Conservation (phyloP, 2,329 filamentous ascomycete genomes). For the Corynespora cassiicola region DNA sequence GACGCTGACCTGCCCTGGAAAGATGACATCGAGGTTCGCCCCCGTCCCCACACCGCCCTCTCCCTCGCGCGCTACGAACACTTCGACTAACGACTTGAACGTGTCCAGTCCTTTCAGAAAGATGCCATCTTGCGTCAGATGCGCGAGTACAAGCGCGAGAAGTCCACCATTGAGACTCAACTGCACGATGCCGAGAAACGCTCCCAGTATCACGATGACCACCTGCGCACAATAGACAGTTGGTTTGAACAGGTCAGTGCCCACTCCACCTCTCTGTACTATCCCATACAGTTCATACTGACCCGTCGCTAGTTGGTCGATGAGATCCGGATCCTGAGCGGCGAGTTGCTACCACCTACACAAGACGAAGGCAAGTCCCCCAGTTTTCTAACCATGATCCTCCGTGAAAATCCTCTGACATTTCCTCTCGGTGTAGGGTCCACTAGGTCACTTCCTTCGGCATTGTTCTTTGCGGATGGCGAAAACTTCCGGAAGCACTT, state of each 20-base stretch:
- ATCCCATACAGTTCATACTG: slow-evolving; percentile 23
- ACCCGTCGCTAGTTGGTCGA: slow-evolving; percentile 51
- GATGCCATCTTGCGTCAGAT: slow-evolving; percentile 97
- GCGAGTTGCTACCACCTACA: slow-evolving; percentile 36
- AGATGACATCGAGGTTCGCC: slow-evolving; percentile 76
- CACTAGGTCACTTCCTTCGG: slow-evolving; percentile 54
- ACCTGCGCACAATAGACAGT: slow-evolving; percentile 85
- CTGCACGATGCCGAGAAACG: slow-evolving; percentile 81
- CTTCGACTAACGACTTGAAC: slow-evolving; percentile 35
- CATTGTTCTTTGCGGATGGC: slow-evolving; percentile 62
- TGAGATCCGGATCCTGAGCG: slow-evolving; percentile 53
- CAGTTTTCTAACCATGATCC: slow-evolving; percentile 2
- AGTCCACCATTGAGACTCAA: slow-evolving; percentile 78
- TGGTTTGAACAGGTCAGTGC: slow-evolving; percentile 89
- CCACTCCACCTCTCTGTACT: slow-evolving; percentile 8
- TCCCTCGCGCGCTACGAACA: slow-evolving; percentile 27
- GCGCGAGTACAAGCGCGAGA: slow-evolving; percentile 96
- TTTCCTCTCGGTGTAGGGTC: slow-evolving; percentile 30
- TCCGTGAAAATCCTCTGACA: slow-evolving; percentile 2
- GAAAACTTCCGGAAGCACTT: slow-evolving; percentile 79
- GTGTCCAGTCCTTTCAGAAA: slow-evolving; percentile 81
- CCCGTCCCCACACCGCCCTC: slow-evolving; percentile 32
- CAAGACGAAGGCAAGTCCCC: slow-evolving; percentile 21
- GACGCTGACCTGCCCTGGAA: slow-evolving; percentile 74
- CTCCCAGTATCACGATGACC: slow-evolving; percentile 86